Evolutionary conservation across 352 stramenopile genomes (phyloP).

Genomic region (Saprolegnia parasitica): DNA sequence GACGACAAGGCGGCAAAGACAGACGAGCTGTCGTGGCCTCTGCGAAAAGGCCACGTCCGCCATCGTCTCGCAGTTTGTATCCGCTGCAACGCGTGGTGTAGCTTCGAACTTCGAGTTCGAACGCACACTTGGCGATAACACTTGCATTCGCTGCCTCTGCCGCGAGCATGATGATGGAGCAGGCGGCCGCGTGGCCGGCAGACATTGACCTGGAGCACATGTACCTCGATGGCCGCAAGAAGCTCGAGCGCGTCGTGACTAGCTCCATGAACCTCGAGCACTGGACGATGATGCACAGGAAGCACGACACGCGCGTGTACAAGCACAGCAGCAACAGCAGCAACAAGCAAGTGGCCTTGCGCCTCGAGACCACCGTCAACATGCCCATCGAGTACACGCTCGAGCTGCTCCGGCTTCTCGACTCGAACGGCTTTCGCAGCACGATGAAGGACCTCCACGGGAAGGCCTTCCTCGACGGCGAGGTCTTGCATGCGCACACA

Average conservation of each 20-base stretch:
- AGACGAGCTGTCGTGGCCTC: no score
- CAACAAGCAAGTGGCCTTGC: slow-evolving; percentile 65
- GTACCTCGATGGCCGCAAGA: slow-evolving; percentile 62
- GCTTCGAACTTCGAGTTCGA: slow-evolving; percentile 13
- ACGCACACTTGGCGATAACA: background rate
- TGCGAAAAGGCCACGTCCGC: background rate
- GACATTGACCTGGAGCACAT: slow-evolving; percentile 75
- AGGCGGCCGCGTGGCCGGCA: slow-evolving; percentile 48
- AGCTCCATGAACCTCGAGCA: slow-evolving; percentile 62
- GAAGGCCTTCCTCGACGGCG: slow-evolving; percentile 70
- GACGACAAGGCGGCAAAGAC: no score
- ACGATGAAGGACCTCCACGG: slow-evolving; percentile 75
- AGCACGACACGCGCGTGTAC: slow-evolving; percentile 64
- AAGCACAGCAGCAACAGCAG: slow-evolving; percentile 82
- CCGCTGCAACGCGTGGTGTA: background rate
- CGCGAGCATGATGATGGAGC: background rate
- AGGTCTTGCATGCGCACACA: slow-evolving; percentile 65
- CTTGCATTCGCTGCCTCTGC: background rate
- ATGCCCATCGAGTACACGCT: slow-evolving; percentile 67
- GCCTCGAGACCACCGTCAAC: slow-evolving; percentile 58
- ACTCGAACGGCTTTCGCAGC: slow-evolving; percentile 48
- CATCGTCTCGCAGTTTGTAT: background rate
- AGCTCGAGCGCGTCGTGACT: slow-evolving; percentile 66
- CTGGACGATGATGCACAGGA: slow-evolving; percentile 67
- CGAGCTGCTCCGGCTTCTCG: slow-evolving; percentile 65